phyloP scores from a whole-genome alignment of 2,329 filamentous ascomycete genomes.

The Bisporella sp. region DNA sequence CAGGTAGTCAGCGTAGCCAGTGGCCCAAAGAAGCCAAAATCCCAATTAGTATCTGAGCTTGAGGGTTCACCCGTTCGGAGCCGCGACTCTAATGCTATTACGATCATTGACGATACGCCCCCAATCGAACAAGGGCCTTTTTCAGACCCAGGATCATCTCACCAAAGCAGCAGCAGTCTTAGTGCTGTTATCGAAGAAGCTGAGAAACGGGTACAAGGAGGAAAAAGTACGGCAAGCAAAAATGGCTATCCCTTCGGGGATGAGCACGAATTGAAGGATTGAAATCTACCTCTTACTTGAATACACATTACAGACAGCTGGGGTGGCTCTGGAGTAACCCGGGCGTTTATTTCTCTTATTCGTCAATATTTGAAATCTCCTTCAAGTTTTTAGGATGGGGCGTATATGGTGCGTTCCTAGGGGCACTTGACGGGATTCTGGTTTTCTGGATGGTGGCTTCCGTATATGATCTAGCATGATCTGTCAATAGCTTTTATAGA shows the following conservation, averaged over 20 bases:
- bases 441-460: background rate
- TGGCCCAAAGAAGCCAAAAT: slow-evolving; percentile 38
- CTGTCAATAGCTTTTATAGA: no score
- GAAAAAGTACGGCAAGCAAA: slow-evolving; percentile 24
- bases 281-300: slow-evolving; percentile 1
- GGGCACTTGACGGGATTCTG: background rate
- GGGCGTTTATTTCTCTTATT: background rate
- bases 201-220: slow-evolving; percentile 28
- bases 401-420: background rate
- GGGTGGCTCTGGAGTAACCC: background rate
- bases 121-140: slow-evolving; percentile 50
- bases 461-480: background rate
- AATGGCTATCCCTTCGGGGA: slow-evolving; percentile 49
- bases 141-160: slow-evolving; percentile 42
- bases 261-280: slow-evolving; percentile 48
- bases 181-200: slow-evolving; percentile 51
- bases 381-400: background rate
- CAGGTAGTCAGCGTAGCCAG: slow-evolving; percentile 54
- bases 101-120: slow-evolving; percentile 44
- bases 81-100: slow-evolving; percentile 38
- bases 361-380: background rate
- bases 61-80: slow-evolving; percentile 11
- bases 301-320: background rate
- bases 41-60: background rate
- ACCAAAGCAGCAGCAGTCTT: slow-evolving; percentile 38